A percentile compares a stretch with the other conserved stretches of the same genome.
Evolutionary conservation across 1,284 basidiomycete genomes (phyloP).

Genomic region (Ganoderma leucocontextum): DNA sequence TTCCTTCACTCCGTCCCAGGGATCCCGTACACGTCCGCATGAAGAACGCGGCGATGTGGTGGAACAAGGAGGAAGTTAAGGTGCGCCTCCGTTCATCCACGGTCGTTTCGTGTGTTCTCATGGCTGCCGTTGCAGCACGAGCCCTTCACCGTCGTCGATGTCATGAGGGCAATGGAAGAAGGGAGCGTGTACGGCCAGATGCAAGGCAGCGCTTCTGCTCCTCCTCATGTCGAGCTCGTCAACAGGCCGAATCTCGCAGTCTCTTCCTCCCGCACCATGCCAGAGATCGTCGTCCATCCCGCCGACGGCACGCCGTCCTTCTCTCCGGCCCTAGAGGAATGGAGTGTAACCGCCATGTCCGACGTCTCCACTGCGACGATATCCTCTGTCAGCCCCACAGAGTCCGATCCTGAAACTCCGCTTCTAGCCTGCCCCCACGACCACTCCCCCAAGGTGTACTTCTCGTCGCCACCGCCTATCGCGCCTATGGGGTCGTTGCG

Average conservation of each 20-base stretch:
- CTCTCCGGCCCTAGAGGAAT: background rate
- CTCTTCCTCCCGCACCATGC: background rate
- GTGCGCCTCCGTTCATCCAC: background rate
- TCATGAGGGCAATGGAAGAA: slow-evolving; percentile 10
- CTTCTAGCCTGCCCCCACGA: too few relatives aligned
- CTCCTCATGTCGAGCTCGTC: background rate
- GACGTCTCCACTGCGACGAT: slow-evolving; percentile 4
- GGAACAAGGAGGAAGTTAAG: slow-evolving; percentile 6
- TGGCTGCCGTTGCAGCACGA: slow-evolving; percentile 5
- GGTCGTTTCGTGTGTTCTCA: background rate
- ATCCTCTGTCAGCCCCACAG: background rate
- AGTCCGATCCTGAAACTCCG: background rate
- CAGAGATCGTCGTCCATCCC: slow-evolving; percentile 15
- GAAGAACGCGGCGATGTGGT: background rate
- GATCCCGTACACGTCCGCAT: background rate
- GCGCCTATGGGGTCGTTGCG: background rate
- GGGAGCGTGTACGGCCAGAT: background rate
- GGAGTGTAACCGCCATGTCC: background rate
- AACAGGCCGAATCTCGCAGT: background rate
- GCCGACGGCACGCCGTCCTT: slow-evolving; percentile 15
- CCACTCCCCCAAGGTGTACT: slow-evolving; percentile 1
- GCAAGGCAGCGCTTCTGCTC: background rate
- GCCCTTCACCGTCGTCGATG: slow-evolving; percentile 12
- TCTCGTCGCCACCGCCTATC: background rate
- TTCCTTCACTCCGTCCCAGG: slow-evolving; percentile 1